These are phyloP conservation scores for Phytophthora colocasiae DNA, from an alignment of 352 stramenopile species.

Conservation along the genomic window DNA sequence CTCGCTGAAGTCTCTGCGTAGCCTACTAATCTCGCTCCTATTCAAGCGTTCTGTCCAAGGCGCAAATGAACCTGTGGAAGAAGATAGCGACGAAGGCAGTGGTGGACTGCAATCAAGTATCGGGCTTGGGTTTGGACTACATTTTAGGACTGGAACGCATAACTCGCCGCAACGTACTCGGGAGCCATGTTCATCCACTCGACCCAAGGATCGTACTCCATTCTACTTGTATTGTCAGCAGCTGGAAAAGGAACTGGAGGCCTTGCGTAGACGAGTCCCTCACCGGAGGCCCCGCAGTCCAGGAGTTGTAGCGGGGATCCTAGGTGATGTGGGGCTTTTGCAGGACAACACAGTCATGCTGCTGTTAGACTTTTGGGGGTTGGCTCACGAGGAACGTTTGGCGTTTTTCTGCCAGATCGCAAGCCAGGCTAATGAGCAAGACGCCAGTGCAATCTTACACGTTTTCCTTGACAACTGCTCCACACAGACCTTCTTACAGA, in stretches of 20 bases:
- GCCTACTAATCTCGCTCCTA: conserved; percentile 55
- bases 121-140: conserved; percentile 32
- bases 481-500: conserved; percentile 46
- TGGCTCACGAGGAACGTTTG: conserved; percentile 62
- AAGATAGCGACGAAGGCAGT: conserved; percentile 32
- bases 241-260: conserved; percentile 65
- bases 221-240: conserved; percentile 72
- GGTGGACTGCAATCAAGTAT: conserved; percentile 23
- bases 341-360: conserved; percentile 66
- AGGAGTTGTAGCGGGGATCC: conserved; percentile 18
- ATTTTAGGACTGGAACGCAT: conserved; percentile 23
- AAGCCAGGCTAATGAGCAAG: conserved; percentile 58
- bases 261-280: conserved; percentile 41
- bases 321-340: conserved; percentile 59
- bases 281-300: conserved; percentile 32
- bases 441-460: conserved; percentile 51
- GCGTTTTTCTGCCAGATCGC: conserved; percentile 78
- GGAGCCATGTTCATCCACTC: not conserved
- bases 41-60: conserved; percentile 42
- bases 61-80: conserved; percentile 16
- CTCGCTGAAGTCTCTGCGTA: conserved; percentile 58
- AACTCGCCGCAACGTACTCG: conserved; percentile 2
- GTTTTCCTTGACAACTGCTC: conserved; percentile 62
- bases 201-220: conserved; percentile 31
- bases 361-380: conserved; percentile 72